These are phyloP conservation scores for Acanthamoeba pearcei DNA, from an alignment of 208 protist species.

Conservation along the genomic window DNA sequence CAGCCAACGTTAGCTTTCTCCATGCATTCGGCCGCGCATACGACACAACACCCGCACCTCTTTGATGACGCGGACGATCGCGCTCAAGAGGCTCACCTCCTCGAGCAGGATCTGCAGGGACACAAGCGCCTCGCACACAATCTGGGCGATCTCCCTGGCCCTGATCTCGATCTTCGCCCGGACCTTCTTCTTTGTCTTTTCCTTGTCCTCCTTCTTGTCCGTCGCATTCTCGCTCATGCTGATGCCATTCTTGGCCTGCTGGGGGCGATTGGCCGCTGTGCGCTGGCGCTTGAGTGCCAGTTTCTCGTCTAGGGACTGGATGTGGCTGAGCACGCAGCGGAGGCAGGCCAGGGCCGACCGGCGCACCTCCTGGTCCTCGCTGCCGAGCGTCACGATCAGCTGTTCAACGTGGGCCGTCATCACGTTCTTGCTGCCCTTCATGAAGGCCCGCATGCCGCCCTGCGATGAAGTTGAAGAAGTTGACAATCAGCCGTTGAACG, in stretches of 20 bases:
- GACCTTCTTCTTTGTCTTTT: not conserved
- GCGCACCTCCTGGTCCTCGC: conserved; percentile 1
- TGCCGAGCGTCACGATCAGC: conserved; percentile 27
- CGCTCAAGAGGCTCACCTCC: not conserved
- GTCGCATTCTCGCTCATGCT: not conserved
- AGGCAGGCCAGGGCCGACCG: not conserved
- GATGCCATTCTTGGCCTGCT: too few relatives aligned
- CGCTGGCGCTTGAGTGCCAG: not conserved
- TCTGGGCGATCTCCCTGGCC: conserved; percentile 13
- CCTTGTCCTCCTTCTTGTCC: too few relatives aligned
- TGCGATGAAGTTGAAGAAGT: not conserved
- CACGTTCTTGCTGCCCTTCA: conserved; percentile 28
- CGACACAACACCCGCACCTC: not conserved
- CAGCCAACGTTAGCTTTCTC: too few relatives aligned
- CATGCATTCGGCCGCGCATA: too few relatives aligned
- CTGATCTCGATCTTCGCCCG: not conserved
- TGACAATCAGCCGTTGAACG: too few relatives aligned
- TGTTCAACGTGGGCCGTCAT: conserved; percentile 1
- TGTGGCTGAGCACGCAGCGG: not conserved
- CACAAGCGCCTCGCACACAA: not conserved
- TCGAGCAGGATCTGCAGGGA: conserved; percentile 60
- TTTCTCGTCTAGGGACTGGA: not conserved
- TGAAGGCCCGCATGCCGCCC: not conserved
- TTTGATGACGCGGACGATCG: conserved; percentile 18
- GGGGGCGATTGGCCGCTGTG: not conserved